Conservation (phyloP, 257 asterid species). For the Anisodus acutangulus region DNA sequence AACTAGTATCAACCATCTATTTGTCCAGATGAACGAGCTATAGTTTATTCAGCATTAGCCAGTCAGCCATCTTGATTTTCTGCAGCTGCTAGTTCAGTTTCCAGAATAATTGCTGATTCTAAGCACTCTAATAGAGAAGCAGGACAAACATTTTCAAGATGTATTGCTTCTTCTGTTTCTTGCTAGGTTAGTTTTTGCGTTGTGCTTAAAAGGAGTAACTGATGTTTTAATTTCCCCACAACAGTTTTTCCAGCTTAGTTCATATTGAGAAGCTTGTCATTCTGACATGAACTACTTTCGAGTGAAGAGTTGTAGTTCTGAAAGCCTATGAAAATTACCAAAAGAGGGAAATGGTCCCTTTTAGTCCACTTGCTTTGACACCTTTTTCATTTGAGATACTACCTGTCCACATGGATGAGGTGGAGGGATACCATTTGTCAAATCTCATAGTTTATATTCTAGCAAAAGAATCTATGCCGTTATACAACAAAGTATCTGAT, state of each 20-base stretch:
- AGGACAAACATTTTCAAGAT: background rate
- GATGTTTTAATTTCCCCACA: background rate
- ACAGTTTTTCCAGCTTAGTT: background rate
- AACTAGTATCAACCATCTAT: background rate
- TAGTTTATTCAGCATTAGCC: no score
- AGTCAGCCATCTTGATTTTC: no score
- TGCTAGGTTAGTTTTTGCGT: background rate
- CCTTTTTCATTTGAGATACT: conserved; percentile 21
- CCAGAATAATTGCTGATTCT: background rate
- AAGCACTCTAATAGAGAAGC: background rate
- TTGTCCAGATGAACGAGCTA: no score
- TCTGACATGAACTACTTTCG: no score
- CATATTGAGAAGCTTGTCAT: background rate
- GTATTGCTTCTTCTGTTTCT: background rate
- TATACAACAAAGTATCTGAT: conserved; percentile 12
- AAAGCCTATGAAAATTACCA: background rate
- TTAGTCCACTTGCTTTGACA: background rate
- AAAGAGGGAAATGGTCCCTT: background rate
- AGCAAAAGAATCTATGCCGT: conserved; percentile 39
- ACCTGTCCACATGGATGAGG: background rate
- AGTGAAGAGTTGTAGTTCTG: background rate
- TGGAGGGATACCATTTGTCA: conserved; percentile 44
- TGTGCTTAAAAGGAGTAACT: background rate
- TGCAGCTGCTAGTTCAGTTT: background rate
- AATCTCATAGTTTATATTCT: conserved; percentile 34